phyloP scores from a whole-genome alignment of 2,329 filamentous ascomycete species.

The Alternaria postmessia region DNA sequence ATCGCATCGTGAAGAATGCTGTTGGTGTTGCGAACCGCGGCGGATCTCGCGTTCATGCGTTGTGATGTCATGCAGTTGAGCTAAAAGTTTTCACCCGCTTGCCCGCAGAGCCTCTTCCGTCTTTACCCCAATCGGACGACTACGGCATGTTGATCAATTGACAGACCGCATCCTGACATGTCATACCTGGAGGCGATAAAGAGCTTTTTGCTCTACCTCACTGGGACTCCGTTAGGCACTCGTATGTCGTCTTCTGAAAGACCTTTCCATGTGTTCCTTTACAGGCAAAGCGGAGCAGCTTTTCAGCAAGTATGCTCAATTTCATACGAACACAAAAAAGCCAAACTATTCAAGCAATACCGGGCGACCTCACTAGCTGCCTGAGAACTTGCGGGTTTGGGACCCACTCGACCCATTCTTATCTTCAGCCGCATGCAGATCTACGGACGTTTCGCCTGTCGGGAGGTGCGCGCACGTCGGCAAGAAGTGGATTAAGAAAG shows the following conservation, averaged over 20 bases:
- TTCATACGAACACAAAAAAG: background rate
- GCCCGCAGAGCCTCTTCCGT: conserved; percentile 15
- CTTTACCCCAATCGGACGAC: conserved; percentile 14
- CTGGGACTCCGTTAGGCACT: background rate
- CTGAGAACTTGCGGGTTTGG: conserved; percentile 3
- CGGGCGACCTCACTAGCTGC: background rate
- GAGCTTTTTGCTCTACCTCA: background rate
- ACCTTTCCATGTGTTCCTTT: background rate
- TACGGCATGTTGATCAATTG: conserved; percentile 3
- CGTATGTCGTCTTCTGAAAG: background rate
- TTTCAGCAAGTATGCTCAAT: background rate
- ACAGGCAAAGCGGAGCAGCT: background rate
- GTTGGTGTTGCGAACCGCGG: conserved; percentile 7
- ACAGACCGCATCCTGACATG: background rate
- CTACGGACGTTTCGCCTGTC: conserved; percentile 10
- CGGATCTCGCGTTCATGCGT: conserved; percentile 6
- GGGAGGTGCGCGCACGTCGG: conserved; percentile 3
- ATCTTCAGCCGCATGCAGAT: conserved; percentile 15
- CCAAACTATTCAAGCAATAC: conserved; percentile 6
- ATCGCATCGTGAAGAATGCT: background rate
- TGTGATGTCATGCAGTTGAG: conserved; percentile 10
- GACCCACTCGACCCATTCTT: conserved; percentile 12
- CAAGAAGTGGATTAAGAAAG: conserved; percentile 8
- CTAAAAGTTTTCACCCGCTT: conserved; percentile 11
- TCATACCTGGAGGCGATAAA: background rate